Conservation (phyloP, 2,329 filamentous ascomycete genomes). For the Pseudopithomyces maydicus region DNA sequence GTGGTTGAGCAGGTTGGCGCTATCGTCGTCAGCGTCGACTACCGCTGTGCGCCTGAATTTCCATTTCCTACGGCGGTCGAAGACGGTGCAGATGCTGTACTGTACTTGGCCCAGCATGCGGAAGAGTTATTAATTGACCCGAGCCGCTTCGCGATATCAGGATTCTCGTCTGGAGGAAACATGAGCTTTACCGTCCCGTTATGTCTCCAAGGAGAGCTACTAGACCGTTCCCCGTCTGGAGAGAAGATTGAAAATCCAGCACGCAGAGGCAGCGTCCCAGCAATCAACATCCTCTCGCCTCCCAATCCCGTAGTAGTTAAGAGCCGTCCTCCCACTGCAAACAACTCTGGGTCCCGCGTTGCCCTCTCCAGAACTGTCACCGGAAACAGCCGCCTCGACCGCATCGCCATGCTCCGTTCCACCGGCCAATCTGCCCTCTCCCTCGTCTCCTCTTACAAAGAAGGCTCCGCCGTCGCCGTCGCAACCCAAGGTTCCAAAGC, state of each 20-base stretch:
- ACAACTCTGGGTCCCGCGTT: constrained; percentile 42
- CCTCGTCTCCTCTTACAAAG: constrained; percentile 45
- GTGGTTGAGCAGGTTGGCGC: constrained; percentile 62
- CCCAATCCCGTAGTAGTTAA: constrained; percentile 15
- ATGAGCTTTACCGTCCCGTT: constrained; percentile 66
- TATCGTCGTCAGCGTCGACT: constrained; percentile 65
- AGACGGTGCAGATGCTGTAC: constrained; percentile 65
- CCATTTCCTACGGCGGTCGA: constrained; percentile 68
- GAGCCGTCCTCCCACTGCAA: constrained; percentile 28
- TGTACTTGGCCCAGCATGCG: constrained; percentile 63
- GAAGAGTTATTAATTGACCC: constrained; percentile 62
- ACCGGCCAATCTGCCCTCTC: constrained; percentile 41
- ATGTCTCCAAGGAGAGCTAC: constrained; percentile 57
- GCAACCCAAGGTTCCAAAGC: constrained; percentile 39
- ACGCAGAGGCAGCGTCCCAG: constrained; percentile 33
- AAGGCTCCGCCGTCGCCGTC: constrained; percentile 36
- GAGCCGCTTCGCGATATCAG: constrained; percentile 62
- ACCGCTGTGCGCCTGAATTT: constrained; percentile 64
- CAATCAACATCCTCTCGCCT: constrained; percentile 20
- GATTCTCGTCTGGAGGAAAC: constrained; percentile 68
- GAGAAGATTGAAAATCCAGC: constrained; percentile 30
- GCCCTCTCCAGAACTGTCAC: constrained; percentile 32
- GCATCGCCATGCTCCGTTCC: constrained; percentile 41
- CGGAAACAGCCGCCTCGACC: constrained; percentile 34
- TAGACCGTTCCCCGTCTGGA: constrained; percentile 36